A percentile compares a stretch with the other conserved stretches of the same genome.
These are phyloP conservation scores for Trichosphaerium sp. DNA, from an alignment of 78 protist genomes.

Conservation along the genomic window DNA sequence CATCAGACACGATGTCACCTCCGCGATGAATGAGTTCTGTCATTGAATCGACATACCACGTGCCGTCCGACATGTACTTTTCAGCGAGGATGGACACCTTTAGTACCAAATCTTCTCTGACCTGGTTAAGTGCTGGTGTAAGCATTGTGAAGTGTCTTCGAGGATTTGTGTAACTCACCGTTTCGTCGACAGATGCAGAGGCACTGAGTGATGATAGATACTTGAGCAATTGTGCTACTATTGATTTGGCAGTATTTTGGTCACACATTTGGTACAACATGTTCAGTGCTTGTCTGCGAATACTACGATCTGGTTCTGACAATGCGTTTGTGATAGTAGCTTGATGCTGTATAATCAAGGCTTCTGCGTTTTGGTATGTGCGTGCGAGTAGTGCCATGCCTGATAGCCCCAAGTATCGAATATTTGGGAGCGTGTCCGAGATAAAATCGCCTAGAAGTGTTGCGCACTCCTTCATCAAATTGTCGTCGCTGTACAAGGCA, in stretches of 20 bases:
- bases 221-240: constrained; percentile 74
- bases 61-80: constrained; percentile 58
- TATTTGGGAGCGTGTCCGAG: constrained; percentile 74
- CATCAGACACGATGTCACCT: constrained; percentile 84
- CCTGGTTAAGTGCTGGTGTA: not conserved
- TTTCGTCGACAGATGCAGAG: not conserved
- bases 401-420: constrained; percentile 83
- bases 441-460: constrained; percentile 65
- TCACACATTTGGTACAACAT: constrained; percentile 87
- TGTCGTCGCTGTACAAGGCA: constrained; percentile 26
- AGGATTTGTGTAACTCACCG: not conserved
- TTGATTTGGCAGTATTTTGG: constrained; percentile 31
- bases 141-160: not conserved
- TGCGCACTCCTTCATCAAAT: constrained; percentile 33
- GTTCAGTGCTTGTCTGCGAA: constrained; percentile 84
- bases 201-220: constrained; percentile 53
- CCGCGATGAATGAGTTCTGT: constrained; percentile 66
- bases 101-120: constrained; percentile 19
- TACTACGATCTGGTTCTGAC: constrained; percentile 65
- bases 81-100: constrained; percentile 94
- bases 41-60: constrained; percentile 90
- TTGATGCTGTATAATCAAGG: constrained; percentile 14
- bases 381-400: constrained; percentile 32
- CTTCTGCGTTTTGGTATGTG: not conserved
- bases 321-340: constrained; percentile 32